These are phyloP conservation scores for Epichloe hybrida DNA, from an alignment of 2,329 filamentous ascomycete species.

Conservation along the genomic window DNA sequence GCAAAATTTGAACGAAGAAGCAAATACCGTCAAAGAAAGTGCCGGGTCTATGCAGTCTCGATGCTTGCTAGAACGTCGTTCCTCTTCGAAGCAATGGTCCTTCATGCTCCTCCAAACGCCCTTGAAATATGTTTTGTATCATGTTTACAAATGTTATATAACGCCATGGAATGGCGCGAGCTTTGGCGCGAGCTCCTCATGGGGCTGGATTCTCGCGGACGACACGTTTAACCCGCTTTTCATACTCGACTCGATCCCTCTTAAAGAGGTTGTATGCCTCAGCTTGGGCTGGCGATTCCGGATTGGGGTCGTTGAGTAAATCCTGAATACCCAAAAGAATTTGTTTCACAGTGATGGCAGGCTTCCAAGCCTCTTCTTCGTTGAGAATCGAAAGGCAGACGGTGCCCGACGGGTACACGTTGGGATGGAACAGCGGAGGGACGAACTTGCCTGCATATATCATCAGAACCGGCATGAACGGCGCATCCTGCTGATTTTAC, in stretches of 20 bases:
- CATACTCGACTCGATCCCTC: constrained; percentile 76
- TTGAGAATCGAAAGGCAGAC: constrained; percentile 96
- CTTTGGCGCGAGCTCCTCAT: constrained; percentile 21
- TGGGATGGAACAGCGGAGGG: constrained; percentile 92
- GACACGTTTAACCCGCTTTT: constrained; percentile 72
- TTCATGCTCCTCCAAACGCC: constrained; percentile 16
- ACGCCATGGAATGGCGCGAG: background rate
- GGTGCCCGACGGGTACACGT: constrained; percentile 95
- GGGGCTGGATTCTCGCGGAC: constrained; percentile 82
- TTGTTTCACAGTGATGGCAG: constrained; percentile 95
- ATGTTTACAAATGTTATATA: background rate
- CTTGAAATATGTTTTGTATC: constrained; percentile 12
- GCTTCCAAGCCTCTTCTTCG: constrained; percentile 97
- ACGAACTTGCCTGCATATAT: constrained; percentile 69
- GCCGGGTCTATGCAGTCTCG: background rate
- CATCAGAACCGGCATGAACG: background rate
- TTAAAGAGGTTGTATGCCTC: constrained; percentile 97
- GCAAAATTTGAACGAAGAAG: constrained; percentile 4
- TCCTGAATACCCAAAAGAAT: constrained; percentile 94
- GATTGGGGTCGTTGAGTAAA: constrained; percentile 89
- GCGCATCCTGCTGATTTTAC: constrained; percentile 18
- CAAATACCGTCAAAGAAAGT: constrained; percentile 11
- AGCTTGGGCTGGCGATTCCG: constrained; percentile 89
- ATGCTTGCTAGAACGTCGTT: background rate
- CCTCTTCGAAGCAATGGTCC: constrained; percentile 11